Base-by-base conservation (phyloP, 352 stramenopile genomes). In the Pythium grandisporangium region DNA sequence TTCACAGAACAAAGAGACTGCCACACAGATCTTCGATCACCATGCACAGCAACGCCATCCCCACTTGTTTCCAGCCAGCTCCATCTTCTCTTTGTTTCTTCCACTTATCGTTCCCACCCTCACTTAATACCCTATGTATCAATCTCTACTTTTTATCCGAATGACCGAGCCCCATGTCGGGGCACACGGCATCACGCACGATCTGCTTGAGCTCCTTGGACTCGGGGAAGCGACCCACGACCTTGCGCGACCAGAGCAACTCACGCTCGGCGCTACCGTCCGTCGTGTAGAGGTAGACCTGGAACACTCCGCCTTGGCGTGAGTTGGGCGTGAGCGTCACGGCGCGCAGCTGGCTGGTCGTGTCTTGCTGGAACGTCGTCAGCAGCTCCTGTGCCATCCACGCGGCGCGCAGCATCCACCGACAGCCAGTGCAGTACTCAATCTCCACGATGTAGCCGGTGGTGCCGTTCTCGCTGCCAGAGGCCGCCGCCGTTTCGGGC, bases 311-410 rank as follows among this genome's bases (percentile, higher is more conserved):
- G 23, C 71, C 74, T 40, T 79, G 59, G 5, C 45, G 54, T 29
- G 68, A 42, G 36, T 85, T 84, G 25, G 74, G 71, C 23, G 65
- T 81, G 41, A 87, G 65, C 50, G 65, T 76, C 32, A 87, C 67
- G 5, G 71, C 76, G 22, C 57, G 64, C 38, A 87, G 55, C 1
- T 42, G 53, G 17, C 62, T 74, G 25, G 45, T 37, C 3, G 56
- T 46, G 45, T 96, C 83, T 37, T 68, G 54, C 53, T 94, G 64
- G 72, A 97, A 97, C 16, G 88, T 97, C 26, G 71, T 95, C 24
- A 97, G 67, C 24, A 97, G 62, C 61, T 97, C 91, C 49, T 96
- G 84, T 19, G 73, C 85, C 52, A 96, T 77, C 68, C 85, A 97
- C 34, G 69, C 77, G 8, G 77, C 70, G 32, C 88, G 78, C 24